A percentile compares a stretch with the other conserved stretches of the same genome.
These are phyloP conservation scores for Sporothrix protearum DNA, from an alignment of 2,329 filamentous ascomycete genomes.

Conservation along the genomic window DNA sequence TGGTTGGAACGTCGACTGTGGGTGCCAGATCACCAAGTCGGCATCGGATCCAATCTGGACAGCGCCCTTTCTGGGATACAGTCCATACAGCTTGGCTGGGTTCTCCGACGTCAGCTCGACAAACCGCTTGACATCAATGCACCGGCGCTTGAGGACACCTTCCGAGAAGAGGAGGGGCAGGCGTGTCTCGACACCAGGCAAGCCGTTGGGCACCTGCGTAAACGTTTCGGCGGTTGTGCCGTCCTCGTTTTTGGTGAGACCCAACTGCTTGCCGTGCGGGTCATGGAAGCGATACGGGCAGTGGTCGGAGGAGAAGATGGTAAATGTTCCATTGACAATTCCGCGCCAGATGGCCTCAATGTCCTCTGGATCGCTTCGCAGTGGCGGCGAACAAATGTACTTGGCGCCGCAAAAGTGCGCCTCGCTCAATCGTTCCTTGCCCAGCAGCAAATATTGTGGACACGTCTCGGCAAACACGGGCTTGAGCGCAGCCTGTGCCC, in stretches of 20 bases:
- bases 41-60: slow-evolving; percentile 51
- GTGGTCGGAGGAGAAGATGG: slow-evolving; percentile 48
- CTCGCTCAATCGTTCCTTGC: slow-evolving; percentile 35
- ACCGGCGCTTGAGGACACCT: slow-evolving; percentile 30
- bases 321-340: slow-evolving; percentile 52
- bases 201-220: slow-evolving; percentile 55
- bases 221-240: slow-evolving; percentile 38
- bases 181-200: slow-evolving; percentile 55
- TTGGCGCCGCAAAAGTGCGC: slow-evolving; percentile 43
- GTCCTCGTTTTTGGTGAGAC: slow-evolving; percentile 19
- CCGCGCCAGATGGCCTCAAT: slow-evolving; percentile 51
- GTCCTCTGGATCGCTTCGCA: slow-evolving; percentile 43
- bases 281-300: slow-evolving; percentile 48
- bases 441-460: slow-evolving; percentile 55
- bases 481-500: slow-evolving; percentile 47
- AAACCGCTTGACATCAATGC: slow-evolving; percentile 46
- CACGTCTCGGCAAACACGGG: slow-evolving; percentile 56
- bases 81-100: slow-evolving; percentile 54
- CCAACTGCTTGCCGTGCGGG: slow-evolving; percentile 28
- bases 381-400: slow-evolving; percentile 51
- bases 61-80: slow-evolving; percentile 50
- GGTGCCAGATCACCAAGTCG: slow-evolving; percentile 57
- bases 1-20: slow-evolving; percentile 35
- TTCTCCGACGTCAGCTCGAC: slow-evolving; percentile 54
- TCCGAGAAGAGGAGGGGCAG: slow-evolving; percentile 45